Evolutionary conservation across 2,329 filamentous ascomycete genomes (phyloP).

Genomic region (Esteya vermicola): DNA sequence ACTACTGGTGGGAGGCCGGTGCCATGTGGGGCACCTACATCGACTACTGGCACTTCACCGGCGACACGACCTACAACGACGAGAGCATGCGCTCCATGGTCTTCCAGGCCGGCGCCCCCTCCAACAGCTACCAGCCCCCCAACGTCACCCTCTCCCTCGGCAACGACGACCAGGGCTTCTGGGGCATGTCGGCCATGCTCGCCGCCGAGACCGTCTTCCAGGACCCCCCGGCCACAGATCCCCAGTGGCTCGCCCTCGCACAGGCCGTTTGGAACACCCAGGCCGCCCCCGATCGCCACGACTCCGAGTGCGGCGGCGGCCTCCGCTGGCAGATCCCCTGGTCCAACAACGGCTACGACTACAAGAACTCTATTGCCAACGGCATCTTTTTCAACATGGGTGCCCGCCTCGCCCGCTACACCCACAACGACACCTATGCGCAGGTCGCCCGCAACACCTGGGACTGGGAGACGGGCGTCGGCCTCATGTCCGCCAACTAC

Average conservation of each 20-base stretch:
- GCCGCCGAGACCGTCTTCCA: slow-evolving; percentile 41
- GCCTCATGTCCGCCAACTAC: slow-evolving; percentile 42
- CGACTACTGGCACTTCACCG: slow-evolving; percentile 25
- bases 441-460: slow-evolving; percentile 67
- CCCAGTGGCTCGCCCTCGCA: slow-evolving; percentile 39
- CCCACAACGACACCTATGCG: slow-evolving; percentile 60
- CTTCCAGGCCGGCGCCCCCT: slow-evolving; percentile 30
- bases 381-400: slow-evolving; percentile 37
- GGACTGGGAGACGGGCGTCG: slow-evolving; percentile 46
- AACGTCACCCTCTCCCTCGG: slow-evolving; percentile 30
- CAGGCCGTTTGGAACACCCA: slow-evolving; percentile 42
- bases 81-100: slow-evolving; percentile 28
- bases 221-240: slow-evolving; percentile 23
- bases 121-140: slow-evolving; percentile 32
- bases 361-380: slow-evolving; percentile 44
- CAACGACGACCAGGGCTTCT: slow-evolving; percentile 48
- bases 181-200: slow-evolving; percentile 41
- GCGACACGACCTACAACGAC: slow-evolving; percentile 36
- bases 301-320: slow-evolving; percentile 41
- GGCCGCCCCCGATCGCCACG: slow-evolving; percentile 35
- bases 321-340: slow-evolving; percentile 53
- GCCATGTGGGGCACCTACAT: slow-evolving; percentile 19
- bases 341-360: slow-evolving; percentile 50
- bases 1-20: slow-evolving; percentile 21
- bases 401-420: slow-evolving; percentile 54